Conservation (phyloP, 495 filamentous ascomycete genomes). For the Tuber aestivum region DNA sequence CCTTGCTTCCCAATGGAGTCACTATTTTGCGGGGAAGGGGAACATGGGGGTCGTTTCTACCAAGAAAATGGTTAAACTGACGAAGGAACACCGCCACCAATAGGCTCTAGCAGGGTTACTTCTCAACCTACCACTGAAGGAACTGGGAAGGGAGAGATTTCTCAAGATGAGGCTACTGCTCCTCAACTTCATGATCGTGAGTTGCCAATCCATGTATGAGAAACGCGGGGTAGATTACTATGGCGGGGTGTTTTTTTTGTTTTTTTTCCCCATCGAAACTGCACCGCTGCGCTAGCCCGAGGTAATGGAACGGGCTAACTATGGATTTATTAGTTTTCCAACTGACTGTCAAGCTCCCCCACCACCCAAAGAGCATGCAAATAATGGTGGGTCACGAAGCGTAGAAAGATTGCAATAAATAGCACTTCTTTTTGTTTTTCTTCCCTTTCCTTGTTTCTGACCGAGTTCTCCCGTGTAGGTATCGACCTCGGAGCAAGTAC, state of each 20-base stretch:
- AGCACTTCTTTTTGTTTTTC: constrained; percentile 14
- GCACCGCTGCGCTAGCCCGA: background rate
- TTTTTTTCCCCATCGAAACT: constrained; percentile 1
- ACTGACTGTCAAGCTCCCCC: constrained; percentile 76
- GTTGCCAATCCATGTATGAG: constrained; percentile 6
- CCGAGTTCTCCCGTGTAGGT: constrained; percentile 54
- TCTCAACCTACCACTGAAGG: constrained; percentile 37
- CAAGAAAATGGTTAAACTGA: background rate
- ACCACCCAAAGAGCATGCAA: constrained; percentile 69
- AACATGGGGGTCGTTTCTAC: background rate
- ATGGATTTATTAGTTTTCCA: constrained; percentile 54
- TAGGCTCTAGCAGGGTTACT: background rate
- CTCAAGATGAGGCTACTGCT: constrained; percentile 20
- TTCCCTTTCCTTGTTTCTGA: constrained; percentile 33
- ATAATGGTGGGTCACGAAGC: constrained; percentile 61
- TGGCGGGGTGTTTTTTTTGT: background rate
- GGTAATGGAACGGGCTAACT: constrained; percentile 7
- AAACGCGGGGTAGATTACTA: background rate
- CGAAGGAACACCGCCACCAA: constrained; percentile 3
- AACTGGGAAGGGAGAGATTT: constrained; percentile 39
- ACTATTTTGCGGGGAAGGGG: background rate
- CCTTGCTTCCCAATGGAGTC: background rate
- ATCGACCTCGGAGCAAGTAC: constrained; percentile 87
- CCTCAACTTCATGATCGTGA: constrained; percentile 35
- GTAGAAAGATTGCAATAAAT: constrained; percentile 3